Conservation (phyloP, 805 yeast genomes). For the Metschnikowia colocasiae region DNA sequence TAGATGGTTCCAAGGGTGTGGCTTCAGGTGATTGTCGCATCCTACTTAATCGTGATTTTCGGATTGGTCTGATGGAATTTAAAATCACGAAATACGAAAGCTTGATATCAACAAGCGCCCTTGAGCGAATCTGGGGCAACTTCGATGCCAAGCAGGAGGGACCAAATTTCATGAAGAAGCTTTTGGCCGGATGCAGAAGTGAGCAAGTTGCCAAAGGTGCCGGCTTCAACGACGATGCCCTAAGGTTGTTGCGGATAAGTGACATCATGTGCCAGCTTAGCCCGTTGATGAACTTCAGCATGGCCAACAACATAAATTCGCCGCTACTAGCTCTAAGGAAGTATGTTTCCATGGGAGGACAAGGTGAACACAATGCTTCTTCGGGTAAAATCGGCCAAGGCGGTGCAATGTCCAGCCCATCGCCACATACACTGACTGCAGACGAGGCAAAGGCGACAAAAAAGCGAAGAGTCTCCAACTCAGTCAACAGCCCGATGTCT, state of each 20-base stretch:
- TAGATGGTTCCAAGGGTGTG: constrained; percentile 68
- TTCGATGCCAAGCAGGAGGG: constrained; percentile 11
- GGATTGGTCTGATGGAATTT: constrained; percentile 71
- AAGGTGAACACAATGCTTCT: neutral
- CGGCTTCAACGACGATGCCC: constrained; percentile 63
- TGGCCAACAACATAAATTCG: constrained; percentile 43
- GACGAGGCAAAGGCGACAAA: constrained; percentile 12
- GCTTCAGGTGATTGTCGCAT: constrained; percentile 61
- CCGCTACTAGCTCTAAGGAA: constrained; percentile 55
- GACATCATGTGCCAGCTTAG: constrained; percentile 73
- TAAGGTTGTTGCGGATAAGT: constrained; percentile 69
- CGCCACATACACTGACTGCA: constrained; percentile 8
- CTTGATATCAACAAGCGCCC: constrained; percentile 23
- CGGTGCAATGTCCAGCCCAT: constrained; percentile 8
- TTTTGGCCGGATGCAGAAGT: constrained; percentile 26
- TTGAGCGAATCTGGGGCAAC: constrained; percentile 26
- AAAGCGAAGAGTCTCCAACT: constrained; percentile 11
- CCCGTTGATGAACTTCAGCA: constrained; percentile 59
- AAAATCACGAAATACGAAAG: constrained; percentile 32
- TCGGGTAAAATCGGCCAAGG: neutral
- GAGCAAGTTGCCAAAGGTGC: constrained; percentile 47
- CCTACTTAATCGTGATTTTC: constrained; percentile 56
- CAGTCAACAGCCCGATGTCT: constrained; percentile 13
- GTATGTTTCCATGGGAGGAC: constrained; percentile 26
- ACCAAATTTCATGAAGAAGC: constrained; percentile 3